Conservation (phyloP, 371 early-diverging fungal species). For the Batkoa obscura region DNA sequence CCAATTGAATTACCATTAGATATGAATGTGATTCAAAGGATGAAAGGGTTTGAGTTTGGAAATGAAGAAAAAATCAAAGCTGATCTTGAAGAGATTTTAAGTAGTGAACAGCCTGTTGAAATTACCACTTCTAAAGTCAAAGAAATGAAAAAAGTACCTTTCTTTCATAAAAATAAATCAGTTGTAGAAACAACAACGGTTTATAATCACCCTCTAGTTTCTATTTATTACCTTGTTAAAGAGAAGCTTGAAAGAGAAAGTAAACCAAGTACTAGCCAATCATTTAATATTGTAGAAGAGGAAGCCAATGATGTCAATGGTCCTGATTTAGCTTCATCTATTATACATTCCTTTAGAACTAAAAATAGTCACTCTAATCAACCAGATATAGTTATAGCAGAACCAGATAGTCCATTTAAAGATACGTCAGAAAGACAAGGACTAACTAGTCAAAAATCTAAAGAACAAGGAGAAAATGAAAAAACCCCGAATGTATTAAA, state of each 20-base stretch:
- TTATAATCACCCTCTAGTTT: slow-evolving; percentile 45
- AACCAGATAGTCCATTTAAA: too few relatives aligned
- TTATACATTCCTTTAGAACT: neutral
- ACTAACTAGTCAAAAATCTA: neutral
- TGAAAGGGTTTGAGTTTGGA: slow-evolving; percentile 84
- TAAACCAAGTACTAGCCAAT: slow-evolving; percentile 9
- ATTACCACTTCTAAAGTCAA: slow-evolving; percentile 6
- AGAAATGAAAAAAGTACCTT: slow-evolving; percentile 13
- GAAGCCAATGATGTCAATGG: neutral
- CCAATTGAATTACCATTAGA: slow-evolving; percentile 56
- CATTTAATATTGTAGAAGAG: neutral
- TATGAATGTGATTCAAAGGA: slow-evolving; percentile 52
- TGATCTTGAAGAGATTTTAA: slow-evolving; percentile 35
- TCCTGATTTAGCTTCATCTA: neutral
- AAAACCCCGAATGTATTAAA: neutral
- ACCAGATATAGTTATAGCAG: neutral
- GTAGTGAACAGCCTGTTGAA: slow-evolving; percentile 6
- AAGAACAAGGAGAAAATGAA: too few relatives aligned
- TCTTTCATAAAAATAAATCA: slow-evolving; percentile 14
- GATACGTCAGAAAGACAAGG: neutral
- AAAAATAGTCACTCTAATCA: too few relatives aligned
- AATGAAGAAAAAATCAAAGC: slow-evolving; percentile 44
- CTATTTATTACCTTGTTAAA: slow-evolving; percentile 69
- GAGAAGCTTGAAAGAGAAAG: slow-evolving; percentile 59
- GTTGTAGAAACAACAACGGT: slow-evolving; percentile 14